Percentiles rank a stretch among this genome's conserved stretches.
These are phyloP conservation scores for Capsella rubella DNA, from an alignment of 441 rosid genomes.

Conservation along the genomic window DNA sequence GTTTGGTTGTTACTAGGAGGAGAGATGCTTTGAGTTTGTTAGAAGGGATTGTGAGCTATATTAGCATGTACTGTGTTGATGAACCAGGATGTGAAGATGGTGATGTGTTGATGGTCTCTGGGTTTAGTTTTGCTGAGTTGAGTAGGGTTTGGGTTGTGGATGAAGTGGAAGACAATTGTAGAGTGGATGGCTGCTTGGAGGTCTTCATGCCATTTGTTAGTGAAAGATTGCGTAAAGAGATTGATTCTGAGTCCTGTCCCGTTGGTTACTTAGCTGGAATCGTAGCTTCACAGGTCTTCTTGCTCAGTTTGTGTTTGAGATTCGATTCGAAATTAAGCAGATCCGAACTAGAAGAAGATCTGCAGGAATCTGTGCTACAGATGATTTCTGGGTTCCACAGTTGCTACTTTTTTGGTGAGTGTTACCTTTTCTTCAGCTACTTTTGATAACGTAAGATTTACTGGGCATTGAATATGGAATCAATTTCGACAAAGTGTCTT, in stretches of 20 bases:
- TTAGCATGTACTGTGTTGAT: conserved; percentile 50
- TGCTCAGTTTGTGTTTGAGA: conserved; percentile 64
- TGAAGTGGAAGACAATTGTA: conserved; percentile 43
- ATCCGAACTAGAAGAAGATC: conserved; percentile 50
- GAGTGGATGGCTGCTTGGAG: conserved; percentile 48
- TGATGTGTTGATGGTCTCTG: conserved; percentile 47
- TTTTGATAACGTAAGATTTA: background rate
- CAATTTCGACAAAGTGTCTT: background rate
- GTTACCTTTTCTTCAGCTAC: conserved; percentile 3
- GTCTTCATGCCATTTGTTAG: conserved; percentile 63
- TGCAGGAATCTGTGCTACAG: conserved; percentile 49
- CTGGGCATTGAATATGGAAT: too few relatives aligned
- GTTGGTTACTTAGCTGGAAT: conserved; percentile 64
- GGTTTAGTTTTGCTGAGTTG: conserved; percentile 57
- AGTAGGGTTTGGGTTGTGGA: conserved; percentile 63
- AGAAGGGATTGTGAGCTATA: conserved; percentile 60
- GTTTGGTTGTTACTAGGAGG: conserved; percentile 38
- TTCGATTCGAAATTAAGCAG: conserved; percentile 46
- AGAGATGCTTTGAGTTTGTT: conserved; percentile 57
- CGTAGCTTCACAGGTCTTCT: conserved; percentile 66
- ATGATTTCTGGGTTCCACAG: conserved; percentile 55
- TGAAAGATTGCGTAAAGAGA: conserved; percentile 46
- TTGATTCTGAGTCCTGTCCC: conserved; percentile 48
- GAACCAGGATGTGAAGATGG: conserved; percentile 34
- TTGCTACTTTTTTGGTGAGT: conserved; percentile 59